phyloP scores from a whole-genome alignment of 169 alveolate species.

The Eimeria praecox region DNA sequence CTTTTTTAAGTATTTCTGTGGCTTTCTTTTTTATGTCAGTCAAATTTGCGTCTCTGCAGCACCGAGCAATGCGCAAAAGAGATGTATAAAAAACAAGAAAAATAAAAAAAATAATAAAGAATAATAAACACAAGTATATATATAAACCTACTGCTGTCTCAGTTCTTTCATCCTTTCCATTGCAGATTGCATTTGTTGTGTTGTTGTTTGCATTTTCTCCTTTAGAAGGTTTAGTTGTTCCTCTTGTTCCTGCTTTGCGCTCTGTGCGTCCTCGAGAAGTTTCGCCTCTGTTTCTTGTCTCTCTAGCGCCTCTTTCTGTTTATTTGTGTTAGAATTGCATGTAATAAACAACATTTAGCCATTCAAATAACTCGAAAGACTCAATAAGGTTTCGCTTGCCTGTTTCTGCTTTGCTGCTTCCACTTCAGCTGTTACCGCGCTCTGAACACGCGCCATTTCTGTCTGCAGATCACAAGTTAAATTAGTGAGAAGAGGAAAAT shows the following conservation, averaged over 20 bases:
- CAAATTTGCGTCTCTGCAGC: conserved; percentile 35
- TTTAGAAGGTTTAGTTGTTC: not conserved
- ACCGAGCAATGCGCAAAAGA: not conserved
- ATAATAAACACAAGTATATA: not conserved
- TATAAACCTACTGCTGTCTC: conserved; percentile 13
- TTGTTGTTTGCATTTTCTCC: not conserved
- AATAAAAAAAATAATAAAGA: not conserved
- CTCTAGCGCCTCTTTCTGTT: conserved; percentile 14
- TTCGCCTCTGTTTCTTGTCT: not conserved
- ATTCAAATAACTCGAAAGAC: too few relatives aligned
- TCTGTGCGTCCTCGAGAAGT: not conserved
- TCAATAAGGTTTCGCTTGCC: not conserved
- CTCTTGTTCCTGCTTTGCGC: not conserved
- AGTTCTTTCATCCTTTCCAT: conserved; percentile 32
- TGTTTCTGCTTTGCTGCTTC: not conserved
- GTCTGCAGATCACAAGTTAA: conserved; percentile 12
- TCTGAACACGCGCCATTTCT: conserved; percentile 6
- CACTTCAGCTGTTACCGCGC: not conserved
- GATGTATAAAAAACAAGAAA: not conserved
- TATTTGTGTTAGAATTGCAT: not conserved
- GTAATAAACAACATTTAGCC: not conserved
- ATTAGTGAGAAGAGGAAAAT: not conserved
- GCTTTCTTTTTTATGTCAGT: not conserved
- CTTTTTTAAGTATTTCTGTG: not conserved
- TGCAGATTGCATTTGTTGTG: conserved; percentile 11